Evolutionary conservation across 169 alveolate species (phyloP).

Genomic region (Cryptosporidium canis): DNA sequence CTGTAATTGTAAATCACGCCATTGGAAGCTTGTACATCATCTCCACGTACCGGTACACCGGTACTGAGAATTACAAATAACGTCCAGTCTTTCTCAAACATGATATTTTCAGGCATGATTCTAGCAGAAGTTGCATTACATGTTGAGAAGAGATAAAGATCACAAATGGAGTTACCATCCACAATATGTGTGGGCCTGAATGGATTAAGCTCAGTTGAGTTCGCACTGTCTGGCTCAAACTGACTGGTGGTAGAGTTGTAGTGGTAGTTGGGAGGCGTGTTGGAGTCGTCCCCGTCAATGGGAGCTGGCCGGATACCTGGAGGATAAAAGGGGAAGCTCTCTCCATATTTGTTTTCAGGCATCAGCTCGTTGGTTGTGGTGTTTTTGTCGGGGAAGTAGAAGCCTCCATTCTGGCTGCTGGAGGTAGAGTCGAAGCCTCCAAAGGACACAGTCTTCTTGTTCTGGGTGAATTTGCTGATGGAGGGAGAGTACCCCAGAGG

Average conservation of each 20-base stretch:
- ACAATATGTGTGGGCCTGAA: conserved; percentile 1
- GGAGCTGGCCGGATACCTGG: conserved; percentile 42
- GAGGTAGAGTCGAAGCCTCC: conserved; percentile 33
- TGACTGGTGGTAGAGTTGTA: conserved; percentile 29
- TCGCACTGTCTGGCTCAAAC: not conserved
- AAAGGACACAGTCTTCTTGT: no score
- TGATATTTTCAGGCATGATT: not conserved
- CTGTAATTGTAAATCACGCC: not conserved
- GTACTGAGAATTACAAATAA: conserved; percentile 22
- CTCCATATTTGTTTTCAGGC: conserved; percentile 18
- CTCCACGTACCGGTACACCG: conserved; percentile 1
- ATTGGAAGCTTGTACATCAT: no score
- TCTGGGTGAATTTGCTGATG: no score
- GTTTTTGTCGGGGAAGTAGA: conserved; percentile 2
- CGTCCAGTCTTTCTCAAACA: conserved; percentile 5
- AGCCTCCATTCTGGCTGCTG: not conserved
- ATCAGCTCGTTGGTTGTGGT: not conserved
- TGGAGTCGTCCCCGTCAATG: not conserved
- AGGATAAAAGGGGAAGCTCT: conserved; percentile 10
- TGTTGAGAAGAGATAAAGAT: conserved; percentile 2
- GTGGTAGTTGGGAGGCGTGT: not conserved
- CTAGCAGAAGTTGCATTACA: conserved; percentile 31
- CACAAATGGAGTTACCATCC: not conserved
- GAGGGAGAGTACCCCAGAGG: conserved; percentile 25
- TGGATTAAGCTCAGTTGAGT: conserved; percentile 1